Evolutionary conservation across 345 rosid genomes (phyloP).

Genomic region (Bruguiera gymnorhiza): DNA sequence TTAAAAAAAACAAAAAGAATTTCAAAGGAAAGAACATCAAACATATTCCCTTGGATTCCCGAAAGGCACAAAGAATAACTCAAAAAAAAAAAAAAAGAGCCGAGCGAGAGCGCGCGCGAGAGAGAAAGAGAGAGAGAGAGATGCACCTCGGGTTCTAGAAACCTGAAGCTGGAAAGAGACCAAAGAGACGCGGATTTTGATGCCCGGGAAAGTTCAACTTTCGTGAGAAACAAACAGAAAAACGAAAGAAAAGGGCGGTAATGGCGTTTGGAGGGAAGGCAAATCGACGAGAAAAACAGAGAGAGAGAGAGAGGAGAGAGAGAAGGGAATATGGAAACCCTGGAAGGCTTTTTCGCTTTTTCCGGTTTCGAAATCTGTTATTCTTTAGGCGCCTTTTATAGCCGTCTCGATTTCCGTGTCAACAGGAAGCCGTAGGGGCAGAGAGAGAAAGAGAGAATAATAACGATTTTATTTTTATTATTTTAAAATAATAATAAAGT

Average conservation of each 20-base stretch:
- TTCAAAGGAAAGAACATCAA: background rate
- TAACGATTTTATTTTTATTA: background rate
- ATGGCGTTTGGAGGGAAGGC: conserved; percentile 34
- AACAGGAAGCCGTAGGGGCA: background rate
- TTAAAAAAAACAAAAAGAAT: background rate
- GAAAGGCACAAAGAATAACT: too few species aligned
- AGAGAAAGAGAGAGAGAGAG: background rate
- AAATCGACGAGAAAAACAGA: conserved; percentile 14
- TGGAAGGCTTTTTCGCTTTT: conserved; percentile 1
- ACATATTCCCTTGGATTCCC: background rate
- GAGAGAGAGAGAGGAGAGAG: background rate
- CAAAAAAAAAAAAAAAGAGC: background rate
- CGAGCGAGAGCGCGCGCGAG: background rate
- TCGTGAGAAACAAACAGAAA: conserved; percentile 5
- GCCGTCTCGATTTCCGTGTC: conserved; percentile 14
- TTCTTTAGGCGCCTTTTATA: background rate
- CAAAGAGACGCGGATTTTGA: conserved; percentile 9
- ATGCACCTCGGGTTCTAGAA: too few species aligned
- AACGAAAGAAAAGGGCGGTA: background rate
- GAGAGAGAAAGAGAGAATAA: background rate
- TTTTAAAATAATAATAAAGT: background rate
- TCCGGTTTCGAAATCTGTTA: background rate
- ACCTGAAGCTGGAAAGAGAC: background rate
- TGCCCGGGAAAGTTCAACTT: conserved; percentile 23
- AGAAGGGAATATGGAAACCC: conserved; percentile 24